Evolutionary conservation across 2,329 filamentous ascomycete species (phyloP), one percentile per base, ranked within the genome.

Genomic region (Lasiodiplodia theobromae): DNA sequence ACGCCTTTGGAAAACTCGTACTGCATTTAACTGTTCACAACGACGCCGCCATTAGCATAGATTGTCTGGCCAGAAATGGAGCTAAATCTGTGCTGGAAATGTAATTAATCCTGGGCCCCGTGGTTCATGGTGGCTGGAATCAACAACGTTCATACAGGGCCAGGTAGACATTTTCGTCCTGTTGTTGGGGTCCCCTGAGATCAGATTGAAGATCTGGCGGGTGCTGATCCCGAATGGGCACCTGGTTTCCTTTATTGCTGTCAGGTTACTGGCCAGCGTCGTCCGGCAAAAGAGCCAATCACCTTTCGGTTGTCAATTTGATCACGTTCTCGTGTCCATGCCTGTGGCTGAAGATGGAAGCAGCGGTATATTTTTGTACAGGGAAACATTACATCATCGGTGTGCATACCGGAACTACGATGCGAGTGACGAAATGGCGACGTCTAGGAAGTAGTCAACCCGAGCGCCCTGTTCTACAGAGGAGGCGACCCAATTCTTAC

Each of bases 21-120:
- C 7, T 60, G 21, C 52, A 37, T 23, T 71, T 72, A 79, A 63
- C 77, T 76, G 53, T 74, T 78, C 5, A 79, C 76, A 47, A 79
- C 68, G 12, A 74, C 76, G 47, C 78, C 77, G 28, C 78, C 78
- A 66, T 90, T 90, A 40, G 87, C 84, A 75, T 91, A 88, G 63
- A 91, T 81, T n/a, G 82, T 85, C 82, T 95, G 92, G 1, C 93
- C 92, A 66, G 87, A 90, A 56, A 96, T 88, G 70, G 88, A 89
- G 58, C 88, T 89, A 75, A 90, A 77, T 96, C 92, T 69, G 85
- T 82, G 64, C 88, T 90, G 0, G 92, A 92, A 71, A 87, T 14
- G 83, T 86, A 95, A 95, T 70, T 91, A 82, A 79, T 93, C 88
- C 80, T 93, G 88, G 0, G 90, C 90, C 71, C 89, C 82, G 2